phyloP scores from a whole-genome alignment of 768 basidiomycete species.

The Gymnopilus junonius region DNA sequence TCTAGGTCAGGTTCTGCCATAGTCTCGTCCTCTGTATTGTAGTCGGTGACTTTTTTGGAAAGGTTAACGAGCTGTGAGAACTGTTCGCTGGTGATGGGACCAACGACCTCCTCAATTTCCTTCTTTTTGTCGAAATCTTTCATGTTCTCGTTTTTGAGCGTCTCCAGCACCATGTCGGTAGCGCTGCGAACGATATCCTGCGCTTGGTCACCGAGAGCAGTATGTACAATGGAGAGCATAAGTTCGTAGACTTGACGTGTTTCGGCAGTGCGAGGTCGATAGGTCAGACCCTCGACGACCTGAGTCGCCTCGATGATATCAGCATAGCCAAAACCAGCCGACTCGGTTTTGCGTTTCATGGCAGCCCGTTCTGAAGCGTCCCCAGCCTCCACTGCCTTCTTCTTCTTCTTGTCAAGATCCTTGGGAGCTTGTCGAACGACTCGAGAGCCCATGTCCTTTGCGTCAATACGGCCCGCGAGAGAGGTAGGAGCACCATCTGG shows the following conservation, averaged over 20 bases:
- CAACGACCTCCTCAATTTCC: constrained; percentile 83
- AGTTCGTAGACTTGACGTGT: constrained; percentile 95
- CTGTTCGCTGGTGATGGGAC: constrained; percentile 64
- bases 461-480: constrained; percentile 88
- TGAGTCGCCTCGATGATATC: constrained; percentile 96
- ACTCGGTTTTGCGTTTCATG: constrained; percentile 63
- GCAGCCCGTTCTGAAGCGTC: constrained; percentile 61
- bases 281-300: constrained; percentile 90
- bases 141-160: constrained; percentile 83
- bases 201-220: constrained; percentile 88
- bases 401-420: constrained; percentile 93
- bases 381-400: constrained; percentile 68
- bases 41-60: constrained; percentile 96
- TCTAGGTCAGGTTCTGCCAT: constrained; percentile 82
- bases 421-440: constrained; percentile 83
- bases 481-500: constrained; percentile 96
- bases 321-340: constrained; percentile 75
- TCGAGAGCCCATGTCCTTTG: constrained; percentile 92
- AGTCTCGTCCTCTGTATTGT: constrained; percentile 83
- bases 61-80: constrained; percentile 86
- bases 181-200: constrained; percentile 96
- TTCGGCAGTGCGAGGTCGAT: constrained; percentile 92
- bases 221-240: constrained; percentile 83
- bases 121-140: constrained; percentile 99
- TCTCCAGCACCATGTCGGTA: constrained; percentile 89